phyloP scores from a whole-genome alignment of 2,329 filamentous ascomycete genomes.

The Claviceps lovelessii region DNA sequence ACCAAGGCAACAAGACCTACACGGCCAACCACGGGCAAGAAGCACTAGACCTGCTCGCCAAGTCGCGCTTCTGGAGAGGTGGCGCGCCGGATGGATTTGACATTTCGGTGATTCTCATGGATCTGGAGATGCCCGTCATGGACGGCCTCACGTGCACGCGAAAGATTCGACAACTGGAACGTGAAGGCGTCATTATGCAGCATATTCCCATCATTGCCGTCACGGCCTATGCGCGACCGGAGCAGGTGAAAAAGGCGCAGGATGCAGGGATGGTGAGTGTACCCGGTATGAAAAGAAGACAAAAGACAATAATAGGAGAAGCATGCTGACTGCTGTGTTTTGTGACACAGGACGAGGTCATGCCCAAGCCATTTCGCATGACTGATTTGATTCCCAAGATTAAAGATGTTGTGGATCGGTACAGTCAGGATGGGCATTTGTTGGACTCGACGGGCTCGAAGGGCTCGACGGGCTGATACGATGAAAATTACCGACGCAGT shows the following conservation, averaged over 20 bases:
- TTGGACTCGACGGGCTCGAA: no score
- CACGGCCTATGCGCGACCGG: conserved; percentile 63
- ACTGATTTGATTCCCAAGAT: conserved; percentile 5
- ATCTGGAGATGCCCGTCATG: conserved; percentile 73
- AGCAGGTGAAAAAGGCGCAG: conserved; percentile 58
- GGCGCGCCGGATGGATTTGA: conserved; percentile 30
- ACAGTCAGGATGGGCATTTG: background rate
- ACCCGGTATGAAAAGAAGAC: no score
- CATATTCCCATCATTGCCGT: conserved; percentile 67
- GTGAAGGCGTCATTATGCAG: conserved; percentile 41
- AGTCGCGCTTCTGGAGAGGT: conserved; percentile 41
- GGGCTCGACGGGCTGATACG: background rate
- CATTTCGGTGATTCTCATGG: conserved; percentile 59
- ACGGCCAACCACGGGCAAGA: conserved; percentile 53
- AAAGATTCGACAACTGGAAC: conserved; percentile 53
- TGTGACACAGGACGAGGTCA: conserved; percentile 3
- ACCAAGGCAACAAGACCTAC: conserved; percentile 42
- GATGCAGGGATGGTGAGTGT: conserved; percentile 56
- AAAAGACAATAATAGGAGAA: no score
- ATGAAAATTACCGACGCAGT: no score
- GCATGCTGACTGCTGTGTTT: no score
- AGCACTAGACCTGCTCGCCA: conserved; percentile 40
- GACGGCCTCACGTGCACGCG: conserved; percentile 62
- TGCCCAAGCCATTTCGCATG: conserved; percentile 6
- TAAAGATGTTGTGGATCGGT: conserved; percentile 2